Evolutionary conservation across 805 yeast species (phyloP), one percentile per base, ranked within the genome.

Genomic region (Cyberlindnera veronae): DNA sequence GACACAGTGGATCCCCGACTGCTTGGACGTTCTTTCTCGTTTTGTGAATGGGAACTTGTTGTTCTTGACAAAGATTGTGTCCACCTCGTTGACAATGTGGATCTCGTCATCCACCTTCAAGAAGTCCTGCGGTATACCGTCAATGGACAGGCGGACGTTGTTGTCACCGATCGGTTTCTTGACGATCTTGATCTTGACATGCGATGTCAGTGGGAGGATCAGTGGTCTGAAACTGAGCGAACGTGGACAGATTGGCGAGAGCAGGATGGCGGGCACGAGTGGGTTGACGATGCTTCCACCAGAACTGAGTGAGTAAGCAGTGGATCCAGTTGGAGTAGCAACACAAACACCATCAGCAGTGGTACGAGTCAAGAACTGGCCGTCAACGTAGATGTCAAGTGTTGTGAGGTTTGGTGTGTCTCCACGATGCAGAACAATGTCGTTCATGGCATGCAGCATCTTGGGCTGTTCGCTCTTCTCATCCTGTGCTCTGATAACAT

Each of bases 241-340:
- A 42, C 96, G 65, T 7, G 98, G 97, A 57, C 96, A 89, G 36
- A 90, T 86, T 10, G 97, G 97, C 0, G 96, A 85, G 23, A 90
- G 61, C 34, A 90, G 64, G 10, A 87, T 81, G 45, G 93, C 82
- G 13, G 88, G 83, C 8, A 90, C 95, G 38, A 80, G 64, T 0
- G 98, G 97, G 49, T 90, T 95, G 2, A 87, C 91, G 44, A 90
- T 90, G 12, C 95, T 79, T 2, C 98, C 98, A 12, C 98, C 97
- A 1, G 95, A 78, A 21, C 87, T 77, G 38, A 90, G 66, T 1
- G 95, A 85, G 57, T 90, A 90, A 0, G 97, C 96, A 0, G 97
- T 90, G 9, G 95, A 86, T 0, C 98, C 98, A 0, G 97, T 90
- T 14, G 98, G 98, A 0, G 97, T 85, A 3, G 93, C 74, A 33